Evolutionary conservation across 2,329 filamentous ascomycete genomes (phyloP), one percentile per base, ranked within the genome.

Genomic region (Didymella pinodella): DNA sequence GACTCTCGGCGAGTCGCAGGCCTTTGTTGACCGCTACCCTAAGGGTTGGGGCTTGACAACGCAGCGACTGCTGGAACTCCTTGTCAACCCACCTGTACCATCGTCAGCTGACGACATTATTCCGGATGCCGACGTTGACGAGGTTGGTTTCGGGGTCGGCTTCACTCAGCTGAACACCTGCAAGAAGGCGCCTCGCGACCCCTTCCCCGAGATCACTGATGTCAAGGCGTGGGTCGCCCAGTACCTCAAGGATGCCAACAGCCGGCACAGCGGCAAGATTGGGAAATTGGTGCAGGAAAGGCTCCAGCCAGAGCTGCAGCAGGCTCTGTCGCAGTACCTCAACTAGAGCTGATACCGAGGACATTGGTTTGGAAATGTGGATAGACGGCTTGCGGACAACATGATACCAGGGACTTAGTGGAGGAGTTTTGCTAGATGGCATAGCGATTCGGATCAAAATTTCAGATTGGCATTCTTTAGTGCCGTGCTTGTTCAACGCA

Each of bases 141-240:
- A 99, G 75, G 88, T 97, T 66, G 90, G 92, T 28, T 99, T 99
- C 72, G 95, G 95, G 26, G 88, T 97, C 65, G 94, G 93, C 8
- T 99, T 96, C 79, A 98, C 95, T 0, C 89, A 91, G 31, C 85
- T 99, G 63, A 96, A 94, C 80, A 97, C 94, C 0, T 95, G 94
- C 81, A 92, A 90, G 75, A 88, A 88, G 59, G 82, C 86, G 4
- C 80, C 86, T 1, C 84, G 84, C 50, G 95, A 98, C 75, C 90
- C 93, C 20, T 98, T 93, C 82, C 90, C 93, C 0, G 90, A 97
- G 61, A 88, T 97, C 14, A 85, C 86, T 5, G 89, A 93, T 54
- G 90, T 92, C 52, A 90, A 90, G 75, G 77, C 74, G 10, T 99
- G 94, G 94, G 93, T 97, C n/a, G 84, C 90, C 55, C 81, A 85